A percentile compares a stretch with the other conserved stretches of the same genome.
These are phyloP conservation scores for Taxillus chinensis DNA, from an alignment of 164 flowering plant genomes.

Conservation along the genomic window DNA sequence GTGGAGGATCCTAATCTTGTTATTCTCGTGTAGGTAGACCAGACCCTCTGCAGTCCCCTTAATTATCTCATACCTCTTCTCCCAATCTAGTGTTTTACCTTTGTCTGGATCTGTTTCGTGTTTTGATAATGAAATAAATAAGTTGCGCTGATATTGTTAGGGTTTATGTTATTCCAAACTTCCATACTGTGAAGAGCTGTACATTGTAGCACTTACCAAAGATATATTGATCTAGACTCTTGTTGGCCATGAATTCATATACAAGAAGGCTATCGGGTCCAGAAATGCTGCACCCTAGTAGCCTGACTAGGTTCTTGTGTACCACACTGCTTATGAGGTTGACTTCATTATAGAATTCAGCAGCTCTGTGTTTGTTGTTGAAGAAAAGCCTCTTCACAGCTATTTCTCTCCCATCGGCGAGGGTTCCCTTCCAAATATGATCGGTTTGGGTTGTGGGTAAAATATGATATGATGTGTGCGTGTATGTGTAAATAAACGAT, in stretches of 20 bases:
- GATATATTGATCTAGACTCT: slow-evolving; percentile 63
- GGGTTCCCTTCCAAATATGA: slow-evolving; percentile 36
- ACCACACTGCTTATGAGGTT: slow-evolving; percentile 57
- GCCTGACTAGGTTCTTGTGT: slow-evolving; percentile 61
- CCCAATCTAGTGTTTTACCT: no score
- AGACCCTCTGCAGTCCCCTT: no score
- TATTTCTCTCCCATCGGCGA: slow-evolving; percentile 68
- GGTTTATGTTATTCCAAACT: no score
- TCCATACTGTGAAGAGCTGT: no score
- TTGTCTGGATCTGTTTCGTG: no score
- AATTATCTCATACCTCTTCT: no score
- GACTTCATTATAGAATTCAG: slow-evolving; percentile 72
- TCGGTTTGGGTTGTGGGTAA: no score
- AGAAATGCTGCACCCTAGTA: slow-evolving; percentile 66
- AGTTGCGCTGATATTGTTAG: not conserved
- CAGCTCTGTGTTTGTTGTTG: slow-evolving; percentile 64
- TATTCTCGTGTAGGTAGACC: no score
- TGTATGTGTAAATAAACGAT: not conserved
- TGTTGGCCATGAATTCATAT: slow-evolving; percentile 53
- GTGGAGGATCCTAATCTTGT: no score
- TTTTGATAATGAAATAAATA: not conserved
- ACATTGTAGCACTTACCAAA: slow-evolving; percentile 29
- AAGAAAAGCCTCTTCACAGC: slow-evolving; percentile 76
- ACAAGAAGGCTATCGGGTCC: slow-evolving; percentile 83
- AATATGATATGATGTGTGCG: no score